phyloP scores from a whole-genome alignment of 139 green algal species.

The Deuterostichococcus epilithicus region DNA sequence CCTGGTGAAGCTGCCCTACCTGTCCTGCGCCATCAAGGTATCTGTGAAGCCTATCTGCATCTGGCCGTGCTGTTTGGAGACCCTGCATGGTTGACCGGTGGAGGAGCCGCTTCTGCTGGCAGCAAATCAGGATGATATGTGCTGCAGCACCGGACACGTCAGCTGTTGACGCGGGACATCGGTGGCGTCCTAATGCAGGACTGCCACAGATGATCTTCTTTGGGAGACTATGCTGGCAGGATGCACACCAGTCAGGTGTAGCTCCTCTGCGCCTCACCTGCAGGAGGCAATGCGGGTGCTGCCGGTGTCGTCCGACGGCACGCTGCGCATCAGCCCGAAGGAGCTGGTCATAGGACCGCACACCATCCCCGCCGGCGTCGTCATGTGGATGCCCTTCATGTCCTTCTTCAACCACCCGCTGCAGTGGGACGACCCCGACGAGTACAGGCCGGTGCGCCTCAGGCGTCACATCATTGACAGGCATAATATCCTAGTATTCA shows the following conservation, averaged over 20 bases:
- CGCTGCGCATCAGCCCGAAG: background rate
- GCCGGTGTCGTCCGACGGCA: background rate
- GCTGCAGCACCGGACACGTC: no score
- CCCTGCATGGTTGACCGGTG: no score
- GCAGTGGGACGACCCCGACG: background rate
- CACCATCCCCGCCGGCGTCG: slow-evolving; percentile 1
- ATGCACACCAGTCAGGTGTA: background rate
- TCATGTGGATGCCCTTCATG: background rate
- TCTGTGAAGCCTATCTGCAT: background rate
- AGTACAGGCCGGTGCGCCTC: slow-evolving; percentile 2
- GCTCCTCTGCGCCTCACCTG: background rate
- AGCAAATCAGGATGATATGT: no score
- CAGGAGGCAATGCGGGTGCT: background rate
- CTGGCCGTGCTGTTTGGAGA: no score
- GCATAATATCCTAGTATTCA: no score
- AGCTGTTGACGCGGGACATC: no score
- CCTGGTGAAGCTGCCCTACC: slow-evolving; percentile 16
- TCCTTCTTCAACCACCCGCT: background rate
- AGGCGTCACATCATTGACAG: background rate
- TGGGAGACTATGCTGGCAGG: no score
- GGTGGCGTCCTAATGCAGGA: no score
- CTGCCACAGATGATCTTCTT: no score
- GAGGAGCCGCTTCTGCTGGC: no score
- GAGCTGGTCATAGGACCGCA: background rate
- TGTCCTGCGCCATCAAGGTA: slow-evolving; percentile 23